Base-by-base conservation (phyloP, 441 rosid genomes). In the Euphorbia corollata region DNA sequence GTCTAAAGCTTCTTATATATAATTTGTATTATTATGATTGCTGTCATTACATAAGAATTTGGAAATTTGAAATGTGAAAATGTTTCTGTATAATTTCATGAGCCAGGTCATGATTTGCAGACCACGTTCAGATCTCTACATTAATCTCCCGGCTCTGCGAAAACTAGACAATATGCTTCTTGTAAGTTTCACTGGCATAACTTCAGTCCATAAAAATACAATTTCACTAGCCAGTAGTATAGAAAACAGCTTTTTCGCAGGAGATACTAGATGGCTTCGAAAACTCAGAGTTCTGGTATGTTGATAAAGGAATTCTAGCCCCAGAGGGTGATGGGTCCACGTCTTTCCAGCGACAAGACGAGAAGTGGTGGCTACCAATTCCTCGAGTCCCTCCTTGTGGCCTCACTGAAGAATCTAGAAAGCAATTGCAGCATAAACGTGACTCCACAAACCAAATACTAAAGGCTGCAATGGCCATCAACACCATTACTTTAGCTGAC, bases 361-460 rank as follows among this genome's bases (percentile, higher is more conserved):
- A 92, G 61, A 95, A 95, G 76, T 95, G 99, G 99, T 95, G 99
- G 98, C 85, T 95, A 18, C 98, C 99, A 0, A 89, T 95, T 69
- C 98, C 99, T 71, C 86, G 90, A n/a, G 91, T 95, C 56, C 88
- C 94, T 68, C 80, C 84, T 2, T 84, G 84, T 67, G 98, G 99
- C 63, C 95, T 95, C 53, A 72, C 68, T 51, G 98, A 95, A 60
- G 60, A 78, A 67, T 83, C 91, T 32, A 84, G 97, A 75, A 95
- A 90, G 80, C 82, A 88, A 69, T 72, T 95, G 80, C 97, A 88
- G 74, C 96, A 92, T 79, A 92, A 73, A 72, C 88, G 98, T 3
- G 99, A 95, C 75, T 86, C 92, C 79, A 83, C 98, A 18, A 95
- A 87, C 73, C 99, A 95, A 80, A 92, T 95, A 73, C 75, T 95